Base-by-base conservation (phyloP, 768 basidiomycete genomes). In the Megacollybia marginata region DNA sequence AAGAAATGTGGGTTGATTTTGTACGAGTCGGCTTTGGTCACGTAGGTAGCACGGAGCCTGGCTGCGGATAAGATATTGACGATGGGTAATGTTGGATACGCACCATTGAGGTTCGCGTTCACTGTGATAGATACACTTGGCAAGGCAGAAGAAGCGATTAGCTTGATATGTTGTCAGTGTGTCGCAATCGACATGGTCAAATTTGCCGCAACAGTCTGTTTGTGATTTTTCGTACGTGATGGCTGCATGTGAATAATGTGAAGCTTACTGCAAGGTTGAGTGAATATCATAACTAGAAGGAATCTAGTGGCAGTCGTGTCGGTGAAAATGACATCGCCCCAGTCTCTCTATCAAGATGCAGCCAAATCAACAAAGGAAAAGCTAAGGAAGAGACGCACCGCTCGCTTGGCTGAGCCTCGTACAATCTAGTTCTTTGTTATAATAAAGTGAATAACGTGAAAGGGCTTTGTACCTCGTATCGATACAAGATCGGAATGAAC, bases 311-410 rank as follows among this genome's bases (percentile, higher is more conserved):
- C 54, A 1, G 62, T 65, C 31, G 48, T 13, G 36, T 65, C 60
- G 5, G 53, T 57, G 50, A 65, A 67, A 3, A 67, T 38, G 3
- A 67, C 48, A 57, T 67, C 62, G 9, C 65, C 65, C 63, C 65
- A 65, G 48, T 67, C 65, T 36, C 62, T 67, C 51, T 38, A 13
- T 0, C 11, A 33, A 15, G n/a, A n/a, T 46, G 4, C n/a, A 49
- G 23, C 23, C 28, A n/a, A 9, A 32, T 19, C 12, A n/a, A 15
- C 9, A 33, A 15, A 45, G 33, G 6, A 3, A 31, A 20, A 48
- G 7, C 5, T 1, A 18, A 23, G 8, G n/a, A 4, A 42, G 15
- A 31, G 15, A 50, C 56, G 47, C 42, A 58, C 65, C 52, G 58
- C 48, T 8, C 58, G 53, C 52, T 63, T 66, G 10, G 63, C 63